Evolutionary conservation across 139 green algal species (phyloP), one percentile per base, ranked within the genome.

Genomic region (Micractinium sp.): DNA sequence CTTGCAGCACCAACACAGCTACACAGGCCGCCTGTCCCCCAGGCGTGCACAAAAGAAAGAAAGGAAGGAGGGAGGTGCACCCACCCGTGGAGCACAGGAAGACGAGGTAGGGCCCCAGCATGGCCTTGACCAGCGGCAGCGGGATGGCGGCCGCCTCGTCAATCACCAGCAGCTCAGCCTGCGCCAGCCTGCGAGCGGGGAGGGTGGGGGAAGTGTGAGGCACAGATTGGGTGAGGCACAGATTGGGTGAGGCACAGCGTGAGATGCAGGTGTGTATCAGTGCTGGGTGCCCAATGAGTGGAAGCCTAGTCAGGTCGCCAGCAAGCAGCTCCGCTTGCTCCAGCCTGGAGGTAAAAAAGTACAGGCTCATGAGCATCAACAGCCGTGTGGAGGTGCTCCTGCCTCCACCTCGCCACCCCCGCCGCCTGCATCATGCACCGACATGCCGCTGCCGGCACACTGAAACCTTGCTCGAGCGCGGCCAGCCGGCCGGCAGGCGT

Each of bases 101-200:
- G 36, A 99, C 96, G 20, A 99, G 93, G 95, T 99, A 99, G 25
- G 97, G 97, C 5, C 98, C 98, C 88, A 99, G 93, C 92, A 99
- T 93, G 38, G 92, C 76, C 90, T 97, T 98, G 27, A 99, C 98
- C 73, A 97, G 81, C 0, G 98, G 97, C 88, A 99, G 93, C 1
- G 98, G 98, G 87, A 99, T 99, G 79, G 97, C 97, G 0, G 97
- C 97, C 22, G 97, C 97, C 93, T 99, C 98, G 88, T 99, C 98
- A 85, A 99, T 99, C 19, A 99, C 97, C 66, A 99, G 90, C 88
- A 99, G 95, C 95, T 99, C 98, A 15, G 98, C 98, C 92, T 79
- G 73, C n/a, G 38, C 14, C 47, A 56, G 47, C 47, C 47, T 56
- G 63, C 20, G 60, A 16, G 60, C 15, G 60, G 60, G 60, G 60